phyloP scores from a whole-genome alignment of 768 basidiomycete species.

The Suillus hirtellus region DNA sequence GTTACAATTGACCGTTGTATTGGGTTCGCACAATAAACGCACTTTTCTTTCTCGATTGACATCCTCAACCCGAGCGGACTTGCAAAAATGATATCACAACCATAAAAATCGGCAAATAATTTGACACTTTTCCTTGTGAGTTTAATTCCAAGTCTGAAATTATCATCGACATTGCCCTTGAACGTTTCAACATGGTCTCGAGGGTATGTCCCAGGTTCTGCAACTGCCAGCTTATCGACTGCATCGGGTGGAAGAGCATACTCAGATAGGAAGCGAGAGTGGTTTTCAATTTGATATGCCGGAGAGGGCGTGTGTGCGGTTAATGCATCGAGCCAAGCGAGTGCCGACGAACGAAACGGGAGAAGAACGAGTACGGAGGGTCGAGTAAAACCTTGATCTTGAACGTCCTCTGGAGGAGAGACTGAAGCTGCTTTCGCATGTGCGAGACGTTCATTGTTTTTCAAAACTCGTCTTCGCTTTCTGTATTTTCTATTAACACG shows the following conservation, averaged over 20 bases:
- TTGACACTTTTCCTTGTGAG: slow-evolving; percentile 90
- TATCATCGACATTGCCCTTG: slow-evolving; percentile 96
- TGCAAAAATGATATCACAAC: slow-evolving; percentile 88
- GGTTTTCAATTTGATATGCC: slow-evolving; percentile 85
- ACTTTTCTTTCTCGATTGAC: slow-evolving; percentile 95
- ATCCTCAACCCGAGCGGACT: slow-evolving; percentile 91
- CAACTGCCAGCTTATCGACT: slow-evolving; percentile 75
- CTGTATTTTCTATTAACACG: slow-evolving; percentile 40
- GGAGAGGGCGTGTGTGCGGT: slow-evolving; percentile 72
- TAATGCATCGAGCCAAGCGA: slow-evolving; percentile 80
- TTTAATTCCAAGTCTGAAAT: slow-evolving; percentile 90
- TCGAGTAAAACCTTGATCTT: slow-evolving; percentile 97
- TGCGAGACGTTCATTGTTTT: slow-evolving; percentile 92
- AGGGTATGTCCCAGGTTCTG: slow-evolving; percentile 78
- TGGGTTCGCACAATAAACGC: slow-evolving; percentile 26
- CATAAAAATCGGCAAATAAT: slow-evolving; percentile 88
- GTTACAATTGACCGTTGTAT: not conserved
- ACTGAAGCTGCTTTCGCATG: slow-evolving; percentile 59
- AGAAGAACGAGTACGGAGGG: slow-evolving; percentile 91
- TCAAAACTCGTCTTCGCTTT: slow-evolving; percentile 85
- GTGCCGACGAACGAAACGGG: slow-evolving; percentile 89
- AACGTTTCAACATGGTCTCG: slow-evolving; percentile 91
- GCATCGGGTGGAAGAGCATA: slow-evolving; percentile 80
- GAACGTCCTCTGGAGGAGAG: slow-evolving; percentile 69
- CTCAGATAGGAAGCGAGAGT: slow-evolving; percentile 76